These are phyloP conservation scores for Lactifluus piperatus DNA, from an alignment of 768 basidiomycete genomes.

Conservation along the genomic window DNA sequence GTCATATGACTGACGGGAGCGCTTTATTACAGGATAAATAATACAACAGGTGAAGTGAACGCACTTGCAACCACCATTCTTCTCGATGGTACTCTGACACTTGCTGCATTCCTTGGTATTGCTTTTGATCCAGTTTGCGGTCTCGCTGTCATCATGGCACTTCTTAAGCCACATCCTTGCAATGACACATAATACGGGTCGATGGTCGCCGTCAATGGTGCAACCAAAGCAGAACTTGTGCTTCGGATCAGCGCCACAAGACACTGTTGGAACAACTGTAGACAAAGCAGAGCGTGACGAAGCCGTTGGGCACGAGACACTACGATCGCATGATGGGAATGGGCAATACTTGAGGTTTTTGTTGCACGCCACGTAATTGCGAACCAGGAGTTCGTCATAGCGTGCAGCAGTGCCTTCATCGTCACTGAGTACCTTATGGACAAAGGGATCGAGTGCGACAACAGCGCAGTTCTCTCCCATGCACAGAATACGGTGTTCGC, in stretches of 20 bases:
- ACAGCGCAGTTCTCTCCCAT: conserved; percentile 73
- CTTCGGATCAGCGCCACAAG: conserved; percentile 57
- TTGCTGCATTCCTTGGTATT: conserved; percentile 98
- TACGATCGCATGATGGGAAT: conserved; percentile 87
- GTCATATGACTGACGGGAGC: conserved; percentile 82
- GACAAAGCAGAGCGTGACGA: conserved; percentile 65
- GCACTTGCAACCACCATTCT: conserved; percentile 99
- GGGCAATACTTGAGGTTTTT: conserved; percentile 88
- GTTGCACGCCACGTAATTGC: conserved; percentile 84
- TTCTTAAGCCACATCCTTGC: conserved; percentile 95
- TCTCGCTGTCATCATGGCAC: conserved; percentile 95
- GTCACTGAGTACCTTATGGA: conserved; percentile 47
- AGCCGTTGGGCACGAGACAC: conserved; percentile 84
- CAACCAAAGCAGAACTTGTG: conserved; percentile 97
- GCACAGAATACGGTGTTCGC: conserved; percentile 62
- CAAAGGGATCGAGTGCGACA: conserved; percentile 54
- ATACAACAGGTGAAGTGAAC: conserved; percentile 29
- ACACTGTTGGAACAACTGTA: conserved; percentile 80
- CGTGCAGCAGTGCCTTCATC: conserved; percentile 50
- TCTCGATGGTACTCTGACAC: conserved; percentile 98
- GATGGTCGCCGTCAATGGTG: conserved; percentile 77
- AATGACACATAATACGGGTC: conserved; percentile 82
- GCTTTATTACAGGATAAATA: conserved; percentile 12
- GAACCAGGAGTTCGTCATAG: conserved; percentile 80
- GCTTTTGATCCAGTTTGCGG: conserved; percentile 99